Evolutionary conservation across 1,284 basidiomycete species (phyloP).

Genomic region (Peniophora sp.): DNA sequence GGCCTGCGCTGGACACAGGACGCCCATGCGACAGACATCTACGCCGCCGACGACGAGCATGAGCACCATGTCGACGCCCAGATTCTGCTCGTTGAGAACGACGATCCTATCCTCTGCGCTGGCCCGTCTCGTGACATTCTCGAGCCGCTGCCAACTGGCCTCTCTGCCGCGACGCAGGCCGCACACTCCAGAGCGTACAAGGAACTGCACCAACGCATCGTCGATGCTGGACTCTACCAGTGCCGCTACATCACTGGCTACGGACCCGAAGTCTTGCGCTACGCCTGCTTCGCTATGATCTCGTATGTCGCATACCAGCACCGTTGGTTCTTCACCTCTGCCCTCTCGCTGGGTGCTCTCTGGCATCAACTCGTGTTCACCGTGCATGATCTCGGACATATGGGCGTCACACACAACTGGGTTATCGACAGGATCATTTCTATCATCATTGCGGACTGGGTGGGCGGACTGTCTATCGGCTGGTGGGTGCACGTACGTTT

Average conservation of each 20-base stretch:
- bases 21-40: conserved; percentile 37
- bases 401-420: conserved; percentile 89
- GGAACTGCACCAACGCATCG: conserved; percentile 69
- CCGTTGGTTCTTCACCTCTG: conserved; percentile 63
- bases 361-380: conserved; percentile 96
- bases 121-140: conserved; percentile 45
- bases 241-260: conserved; percentile 85
- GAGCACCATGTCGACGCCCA: conserved; percentile 30
- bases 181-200: conserved; percentile 78
- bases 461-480: conserved; percentile 89
- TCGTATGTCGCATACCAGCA: conserved; percentile 60
- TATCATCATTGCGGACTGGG: conserved; percentile 78
- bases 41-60: conserved; percentile 1
- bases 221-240: conserved; percentile 78
- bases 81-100: conserved; percentile 51
- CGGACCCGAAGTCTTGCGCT: conserved; percentile 80
- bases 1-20: conserved; percentile 53
- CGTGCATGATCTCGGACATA: conserved; percentile 93
- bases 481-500: conserved; percentile 95
- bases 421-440: conserved; percentile 73
- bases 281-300: conserved; percentile 51
- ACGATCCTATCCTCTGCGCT: conserved; percentile 14
- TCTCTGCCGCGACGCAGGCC: conserved; percentile 59
- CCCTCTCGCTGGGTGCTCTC: conserved; percentile 77
- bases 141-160: conserved; percentile 39